A percentile compares a stretch with the other conserved stretches of the same genome.
phyloP scores from a whole-genome alignment of 441 rosid genomes.

The Syzygium malaccense region DNA sequence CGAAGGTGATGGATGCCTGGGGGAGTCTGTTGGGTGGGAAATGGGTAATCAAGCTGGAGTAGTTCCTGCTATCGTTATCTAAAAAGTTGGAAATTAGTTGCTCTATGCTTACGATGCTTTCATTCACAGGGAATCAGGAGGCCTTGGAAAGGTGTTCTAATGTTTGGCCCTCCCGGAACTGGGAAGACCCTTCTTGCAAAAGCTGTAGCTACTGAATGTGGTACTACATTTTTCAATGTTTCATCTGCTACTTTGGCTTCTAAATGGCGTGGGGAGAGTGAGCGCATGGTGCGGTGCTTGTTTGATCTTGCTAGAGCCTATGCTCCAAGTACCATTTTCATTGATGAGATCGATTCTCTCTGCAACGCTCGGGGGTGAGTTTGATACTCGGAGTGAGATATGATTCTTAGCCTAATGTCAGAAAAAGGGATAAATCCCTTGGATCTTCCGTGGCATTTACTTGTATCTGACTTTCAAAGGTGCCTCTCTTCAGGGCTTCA shows the following conservation, averaged over 20 bases:
- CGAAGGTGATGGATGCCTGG: background rate
- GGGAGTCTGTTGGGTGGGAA: background rate
- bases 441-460: background rate
- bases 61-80: background rate
- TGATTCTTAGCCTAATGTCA: background rate
- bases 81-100: background rate
- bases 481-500: slow-evolving; percentile 52
- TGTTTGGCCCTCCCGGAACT: slow-evolving; percentile 96
- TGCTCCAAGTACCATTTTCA: slow-evolving; percentile 87
- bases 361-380: slow-evolving; percentile 80
- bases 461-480: background rate
- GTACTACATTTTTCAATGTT: slow-evolving; percentile 74
- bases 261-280: slow-evolving; percentile 92
- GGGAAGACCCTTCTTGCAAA: slow-evolving; percentile 81
- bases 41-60: background rate
- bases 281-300: slow-evolving; percentile 86
- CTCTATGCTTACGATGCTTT: background rate
- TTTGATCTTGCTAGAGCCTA: slow-evolving; percentile 86
- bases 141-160: slow-evolving; percentile 89
- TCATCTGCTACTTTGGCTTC: slow-evolving; percentile 84
- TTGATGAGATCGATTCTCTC: slow-evolving; percentile 81
- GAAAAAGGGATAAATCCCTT: background rate
- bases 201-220: slow-evolving; percentile 82
- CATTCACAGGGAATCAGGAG: slow-evolving; percentile 69
- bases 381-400: background rate